A percentile compares a stretch with the other conserved stretches of the same genome.
phyloP scores from a whole-genome alignment of 139 green algal genomes.

The Chlamydomonas sp. region DNA sequence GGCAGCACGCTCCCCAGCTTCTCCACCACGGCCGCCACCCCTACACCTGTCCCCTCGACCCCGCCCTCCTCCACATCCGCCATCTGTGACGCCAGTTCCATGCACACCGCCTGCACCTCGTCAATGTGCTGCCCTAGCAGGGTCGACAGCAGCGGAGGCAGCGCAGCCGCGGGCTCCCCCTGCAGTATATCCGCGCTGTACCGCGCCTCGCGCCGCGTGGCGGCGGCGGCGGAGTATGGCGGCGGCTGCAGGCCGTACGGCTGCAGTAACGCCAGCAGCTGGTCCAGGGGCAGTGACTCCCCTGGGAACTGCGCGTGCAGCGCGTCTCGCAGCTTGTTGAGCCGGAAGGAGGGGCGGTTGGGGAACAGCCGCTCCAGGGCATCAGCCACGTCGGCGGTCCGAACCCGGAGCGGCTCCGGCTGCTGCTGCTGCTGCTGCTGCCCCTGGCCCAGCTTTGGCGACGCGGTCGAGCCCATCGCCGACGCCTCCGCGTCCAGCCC shows the following conservation, averaged over 20 bases:
- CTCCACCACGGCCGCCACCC: slow-evolving; percentile 20
- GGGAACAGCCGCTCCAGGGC: slow-evolving; percentile 27
- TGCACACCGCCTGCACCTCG: slow-evolving; percentile 25
- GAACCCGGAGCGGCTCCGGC: not conserved
- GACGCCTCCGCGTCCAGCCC: not conserved
- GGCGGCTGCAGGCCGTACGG: slow-evolving; percentile 12
- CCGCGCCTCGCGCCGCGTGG: not conserved
- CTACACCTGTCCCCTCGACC: not conserved
- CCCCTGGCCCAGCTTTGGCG: no score
- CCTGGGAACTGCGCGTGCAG: slow-evolving; percentile 5
- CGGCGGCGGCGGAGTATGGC: not conserved
- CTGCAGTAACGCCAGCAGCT: not conserved
- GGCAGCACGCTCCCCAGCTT: slow-evolving; percentile 9
- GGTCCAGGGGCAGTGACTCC: not conserved
- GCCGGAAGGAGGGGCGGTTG: slow-evolving; percentile 17
- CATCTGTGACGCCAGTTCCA: slow-evolving; percentile 23
- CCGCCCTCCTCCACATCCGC: not conserved
- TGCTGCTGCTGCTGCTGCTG: no score
- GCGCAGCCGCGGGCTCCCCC: not conserved
- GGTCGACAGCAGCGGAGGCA: not conserved
- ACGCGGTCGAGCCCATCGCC: not conserved
- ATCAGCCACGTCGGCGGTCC: not conserved
- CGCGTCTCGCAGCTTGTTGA: slow-evolving; percentile 33
- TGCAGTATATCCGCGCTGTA: not conserved
- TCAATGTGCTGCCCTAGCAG: slow-evolving; percentile 30